A percentile compares a stretch with the other conserved stretches of the same genome.
Conservation (phyloP, 2,329 filamentous ascomycete species). For the Colletotrichum melonis region DNA sequence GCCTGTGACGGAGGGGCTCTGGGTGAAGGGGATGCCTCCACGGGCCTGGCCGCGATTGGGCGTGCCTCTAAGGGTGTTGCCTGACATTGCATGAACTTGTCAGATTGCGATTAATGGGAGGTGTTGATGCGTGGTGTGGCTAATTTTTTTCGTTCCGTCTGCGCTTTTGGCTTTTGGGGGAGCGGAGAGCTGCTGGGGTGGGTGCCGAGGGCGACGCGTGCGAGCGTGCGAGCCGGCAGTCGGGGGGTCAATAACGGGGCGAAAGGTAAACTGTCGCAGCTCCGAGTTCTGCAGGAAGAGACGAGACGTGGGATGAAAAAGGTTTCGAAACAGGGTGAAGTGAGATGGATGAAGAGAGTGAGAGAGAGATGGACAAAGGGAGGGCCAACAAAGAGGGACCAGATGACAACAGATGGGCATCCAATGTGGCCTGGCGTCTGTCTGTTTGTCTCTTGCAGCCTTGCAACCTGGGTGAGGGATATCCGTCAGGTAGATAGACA, state of each 20-base stretch:
- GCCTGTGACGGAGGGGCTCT: conserved; percentile 58
- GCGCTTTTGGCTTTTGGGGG: neutral
- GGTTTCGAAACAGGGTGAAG: neutral
- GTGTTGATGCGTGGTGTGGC: conserved; percentile 30
- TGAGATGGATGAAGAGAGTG: too few species aligned
- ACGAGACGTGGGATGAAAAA: neutral
- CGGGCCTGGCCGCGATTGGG: conserved; percentile 71
- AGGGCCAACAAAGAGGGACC: neutral
- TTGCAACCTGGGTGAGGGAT: neutral
- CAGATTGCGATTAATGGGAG: conserved; percentile 47
- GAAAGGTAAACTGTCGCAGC: neutral
- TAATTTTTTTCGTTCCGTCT: conserved; percentile 3
- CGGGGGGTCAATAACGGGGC: neutral
- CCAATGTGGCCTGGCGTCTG: neutral
- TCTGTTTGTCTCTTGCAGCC: neutral
- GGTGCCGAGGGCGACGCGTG: conserved; percentile 28
- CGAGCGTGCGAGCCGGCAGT: neutral
- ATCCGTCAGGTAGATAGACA: neutral
- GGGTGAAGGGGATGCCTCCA: conserved; percentile 69
- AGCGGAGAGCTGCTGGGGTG: neutral
- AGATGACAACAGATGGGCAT: neutral
- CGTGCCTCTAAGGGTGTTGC: conserved; percentile 76
- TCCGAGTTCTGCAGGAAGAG: neutral
- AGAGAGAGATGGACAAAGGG: too few species aligned
- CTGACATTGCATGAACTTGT: conserved; percentile 63